phyloP scores from a whole-genome alignment of 2,329 filamentous ascomycete genomes.

The Cladosporium halotolerans region DNA sequence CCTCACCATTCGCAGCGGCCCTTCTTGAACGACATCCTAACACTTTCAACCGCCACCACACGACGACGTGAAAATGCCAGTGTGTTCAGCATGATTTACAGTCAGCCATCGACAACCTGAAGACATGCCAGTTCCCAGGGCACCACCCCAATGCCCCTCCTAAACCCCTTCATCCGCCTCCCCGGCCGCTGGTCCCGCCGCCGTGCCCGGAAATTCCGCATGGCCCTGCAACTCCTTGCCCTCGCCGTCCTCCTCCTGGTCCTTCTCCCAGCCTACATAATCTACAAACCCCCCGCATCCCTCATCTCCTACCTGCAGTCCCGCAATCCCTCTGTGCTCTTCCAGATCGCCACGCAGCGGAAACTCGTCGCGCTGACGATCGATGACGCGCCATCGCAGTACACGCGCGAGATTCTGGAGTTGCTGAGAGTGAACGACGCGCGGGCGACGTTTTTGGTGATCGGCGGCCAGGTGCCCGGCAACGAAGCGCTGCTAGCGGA shows the following conservation, averaged over 20 bases:
- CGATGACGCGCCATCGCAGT: conserved; percentile 73
- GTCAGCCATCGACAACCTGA: too few relatives aligned
- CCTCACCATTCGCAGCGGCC: too few relatives aligned
- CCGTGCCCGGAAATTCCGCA: conserved; percentile 25
- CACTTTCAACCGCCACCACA: too few relatives aligned
- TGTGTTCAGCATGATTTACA: too few relatives aligned
- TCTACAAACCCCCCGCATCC: conserved; percentile 74
- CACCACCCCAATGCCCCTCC: conserved; percentile 23
- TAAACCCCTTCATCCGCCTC: conserved; percentile 28
- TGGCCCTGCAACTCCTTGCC: conserved; percentile 23
- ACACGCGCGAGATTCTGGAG: conserved; percentile 64
- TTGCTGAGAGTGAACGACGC: conserved; percentile 60
- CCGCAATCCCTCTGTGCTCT: conserved; percentile 73
- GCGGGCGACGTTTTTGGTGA: conserved; percentile 81
- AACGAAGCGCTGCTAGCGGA: conserved; percentile 44
- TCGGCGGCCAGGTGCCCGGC: conserved; percentile 66
- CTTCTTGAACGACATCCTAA: too few relatives aligned
- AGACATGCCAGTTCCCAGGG: too few relatives aligned
- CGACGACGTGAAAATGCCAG: too few relatives aligned
- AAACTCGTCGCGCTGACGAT: conserved; percentile 77
- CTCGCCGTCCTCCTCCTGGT: conserved; percentile 23
- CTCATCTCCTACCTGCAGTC: conserved; percentile 65
- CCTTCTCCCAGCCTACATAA: conserved; percentile 52
- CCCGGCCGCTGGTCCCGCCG: conserved; percentile 28
- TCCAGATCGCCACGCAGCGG: conserved; percentile 54